These are phyloP conservation scores for Noccaea caerulescens DNA, from an alignment of 345 rosid genomes.

Conservation along the genomic window DNA sequence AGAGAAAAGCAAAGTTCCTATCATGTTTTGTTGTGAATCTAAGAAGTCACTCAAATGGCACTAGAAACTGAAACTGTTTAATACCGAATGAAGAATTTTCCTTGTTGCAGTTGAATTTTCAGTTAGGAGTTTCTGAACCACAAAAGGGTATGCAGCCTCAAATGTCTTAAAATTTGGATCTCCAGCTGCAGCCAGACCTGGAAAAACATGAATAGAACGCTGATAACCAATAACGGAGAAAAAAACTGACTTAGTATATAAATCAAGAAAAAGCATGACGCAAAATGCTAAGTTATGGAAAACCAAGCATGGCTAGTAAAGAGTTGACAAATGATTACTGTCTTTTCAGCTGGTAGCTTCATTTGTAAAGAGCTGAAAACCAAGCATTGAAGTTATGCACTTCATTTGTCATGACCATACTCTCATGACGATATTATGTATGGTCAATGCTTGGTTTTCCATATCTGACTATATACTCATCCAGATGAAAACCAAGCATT, in stretches of 20 bases:
- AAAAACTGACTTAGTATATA: slow-evolving; percentile 19
- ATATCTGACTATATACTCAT: no score
- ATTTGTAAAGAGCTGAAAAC: no score
- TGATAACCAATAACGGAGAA: background rate
- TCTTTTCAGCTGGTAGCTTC: no score
- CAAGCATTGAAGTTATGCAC: no score
- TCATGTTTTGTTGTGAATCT: slow-evolving; percentile 12
- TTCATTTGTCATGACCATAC: background rate
- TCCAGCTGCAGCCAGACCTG: slow-evolving; percentile 87
- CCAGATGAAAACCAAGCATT: no score
- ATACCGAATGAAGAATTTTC: slow-evolving; percentile 84
- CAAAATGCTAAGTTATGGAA: slow-evolving; percentile 7
- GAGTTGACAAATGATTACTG: background rate
- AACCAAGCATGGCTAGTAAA: slow-evolving; percentile 18
- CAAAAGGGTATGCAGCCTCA: slow-evolving; percentile 93
- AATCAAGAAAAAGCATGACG: slow-evolving; percentile 7
- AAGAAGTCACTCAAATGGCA: slow-evolving; percentile 9
- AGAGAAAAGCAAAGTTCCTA: background rate
- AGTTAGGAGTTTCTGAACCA: slow-evolving; percentile 79
- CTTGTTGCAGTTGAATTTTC: slow-evolving; percentile 72
- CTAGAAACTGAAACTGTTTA: slow-evolving; percentile 7
- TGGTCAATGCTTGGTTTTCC: no score
- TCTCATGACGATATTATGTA: background rate
- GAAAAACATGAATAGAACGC: slow-evolving; percentile 30
- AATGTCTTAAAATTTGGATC: slow-evolving; percentile 90